These are phyloP conservation scores for Corynespora cassiicola DNA, from an alignment of 2,329 filamentous ascomycete species.

Conservation along the genomic window DNA sequence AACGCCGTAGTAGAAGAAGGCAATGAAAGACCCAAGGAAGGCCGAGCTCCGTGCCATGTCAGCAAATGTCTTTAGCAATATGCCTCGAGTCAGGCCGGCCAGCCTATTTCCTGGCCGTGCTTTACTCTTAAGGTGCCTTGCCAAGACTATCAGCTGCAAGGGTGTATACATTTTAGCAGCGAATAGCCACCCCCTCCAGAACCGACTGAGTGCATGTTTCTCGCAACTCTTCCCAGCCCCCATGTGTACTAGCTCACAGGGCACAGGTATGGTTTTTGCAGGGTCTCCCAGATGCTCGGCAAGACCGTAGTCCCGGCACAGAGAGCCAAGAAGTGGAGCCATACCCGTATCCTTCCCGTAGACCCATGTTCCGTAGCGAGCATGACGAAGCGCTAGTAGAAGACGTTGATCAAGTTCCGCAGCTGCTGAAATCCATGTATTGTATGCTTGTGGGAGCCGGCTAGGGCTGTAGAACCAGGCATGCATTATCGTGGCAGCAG, in stretches of 20 bases:
- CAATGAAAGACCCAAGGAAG: slow-evolving; percentile 79
- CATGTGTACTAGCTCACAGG: slow-evolving; percentile 86
- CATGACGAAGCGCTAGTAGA: slow-evolving; percentile 74
- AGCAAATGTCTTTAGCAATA: slow-evolving; percentile 58
- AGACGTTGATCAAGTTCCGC: slow-evolving; percentile 78
- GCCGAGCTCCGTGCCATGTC: slow-evolving; percentile 74
- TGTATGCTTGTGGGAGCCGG: slow-evolving; percentile 75
- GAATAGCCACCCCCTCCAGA: slow-evolving; percentile 73
- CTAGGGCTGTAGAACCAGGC: slow-evolving; percentile 81
- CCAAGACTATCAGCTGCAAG: slow-evolving; percentile 62
- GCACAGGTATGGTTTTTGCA: slow-evolving; percentile 71
- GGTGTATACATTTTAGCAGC: slow-evolving; percentile 80
- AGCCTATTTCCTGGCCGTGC: slow-evolving; percentile 22
- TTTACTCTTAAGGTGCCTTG: slow-evolving; percentile 14
- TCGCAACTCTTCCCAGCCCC: slow-evolving; percentile 77
- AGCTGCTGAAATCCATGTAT: slow-evolving; percentile 80
- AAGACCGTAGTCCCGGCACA: slow-evolving; percentile 75
- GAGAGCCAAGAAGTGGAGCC: slow-evolving; percentile 69
- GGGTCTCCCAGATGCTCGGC: slow-evolving; percentile 78
- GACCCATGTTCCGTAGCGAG: slow-evolving; percentile 65
- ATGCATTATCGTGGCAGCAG: slow-evolving; percentile 83
- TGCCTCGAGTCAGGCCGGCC: slow-evolving; percentile 20
- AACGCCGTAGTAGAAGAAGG: slow-evolving; percentile 83
- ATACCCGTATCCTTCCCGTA: slow-evolving; percentile 79
- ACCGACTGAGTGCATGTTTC: slow-evolving; percentile 72